Evolutionary conservation across 257 asterid genomes (phyloP).

Genomic region (Nicotiana benthamiana): DNA sequence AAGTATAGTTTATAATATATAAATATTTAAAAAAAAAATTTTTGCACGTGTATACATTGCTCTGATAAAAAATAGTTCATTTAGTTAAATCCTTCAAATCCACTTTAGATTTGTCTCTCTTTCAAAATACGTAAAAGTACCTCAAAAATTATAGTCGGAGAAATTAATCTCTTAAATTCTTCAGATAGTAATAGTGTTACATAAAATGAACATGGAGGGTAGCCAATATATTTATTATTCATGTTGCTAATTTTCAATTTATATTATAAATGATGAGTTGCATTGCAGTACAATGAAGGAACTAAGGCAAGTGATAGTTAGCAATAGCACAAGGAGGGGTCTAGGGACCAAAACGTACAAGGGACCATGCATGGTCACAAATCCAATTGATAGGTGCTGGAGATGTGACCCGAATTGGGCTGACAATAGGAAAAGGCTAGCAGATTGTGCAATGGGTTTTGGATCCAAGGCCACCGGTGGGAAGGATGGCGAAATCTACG

Average conservation of each 20-base stretch:
- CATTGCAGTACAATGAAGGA: constrained; percentile 21
- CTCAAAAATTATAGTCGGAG: too few species aligned
- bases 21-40: too few species aligned
- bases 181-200: too few species aligned
- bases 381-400: constrained; percentile 70
- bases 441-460: constrained; percentile 56
- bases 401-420: constrained; percentile 58
- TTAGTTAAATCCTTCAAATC: too few species aligned
- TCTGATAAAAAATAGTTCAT: too few species aligned
- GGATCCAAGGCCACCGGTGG: constrained; percentile 58
- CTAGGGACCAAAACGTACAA: constrained; percentile 9
- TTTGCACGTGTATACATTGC: too few species aligned
- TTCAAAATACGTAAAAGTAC: too few species aligned
- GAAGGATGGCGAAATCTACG: constrained; percentile 35
- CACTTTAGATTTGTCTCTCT: too few species aligned
- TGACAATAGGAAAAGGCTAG: constrained; percentile 36
- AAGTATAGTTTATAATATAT: too few species aligned
- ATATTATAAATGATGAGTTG: neutral
- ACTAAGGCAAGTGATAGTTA: neutral
- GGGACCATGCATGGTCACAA: constrained; percentile 48
- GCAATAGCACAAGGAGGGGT: constrained; percentile 37
- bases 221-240: neutral
- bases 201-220: too few species aligned
- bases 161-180: too few species aligned
- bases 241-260: neutral